A percentile compares a stretch with the other conserved stretches of the same genome.
Evolutionary conservation across 2,329 filamentous ascomycete species (phyloP).

Genomic region (Parastagonospora avenae): DNA sequence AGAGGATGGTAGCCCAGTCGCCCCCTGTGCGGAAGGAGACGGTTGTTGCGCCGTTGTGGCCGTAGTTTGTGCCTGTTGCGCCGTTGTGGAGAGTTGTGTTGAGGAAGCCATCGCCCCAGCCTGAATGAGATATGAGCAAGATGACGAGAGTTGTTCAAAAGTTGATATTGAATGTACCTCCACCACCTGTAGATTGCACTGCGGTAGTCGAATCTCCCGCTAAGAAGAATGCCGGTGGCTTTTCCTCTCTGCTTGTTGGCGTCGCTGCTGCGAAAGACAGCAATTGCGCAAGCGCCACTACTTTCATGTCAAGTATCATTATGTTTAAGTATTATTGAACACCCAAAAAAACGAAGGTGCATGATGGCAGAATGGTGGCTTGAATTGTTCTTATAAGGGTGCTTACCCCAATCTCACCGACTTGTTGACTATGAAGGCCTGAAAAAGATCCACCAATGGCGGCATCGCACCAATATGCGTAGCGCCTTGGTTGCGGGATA

Average conservation of each 20-base stretch:
- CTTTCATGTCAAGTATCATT: no score
- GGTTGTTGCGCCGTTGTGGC: slow-evolving; percentile 60
- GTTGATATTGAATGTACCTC: slow-evolving; percentile 11
- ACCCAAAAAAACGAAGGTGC: no score
- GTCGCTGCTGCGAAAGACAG: no score
- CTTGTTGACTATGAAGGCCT: no score
- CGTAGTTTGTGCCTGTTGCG: slow-evolving; percentile 61
- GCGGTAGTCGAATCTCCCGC: slow-evolving; percentile 47
- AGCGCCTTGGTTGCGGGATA: no score
- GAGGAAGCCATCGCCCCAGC: slow-evolving; percentile 64
- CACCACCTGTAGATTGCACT: slow-evolving; percentile 25
- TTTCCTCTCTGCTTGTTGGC: neutral
- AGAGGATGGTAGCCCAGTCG: slow-evolving; percentile 58
- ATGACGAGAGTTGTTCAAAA: neutral
- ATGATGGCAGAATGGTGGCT: no score
- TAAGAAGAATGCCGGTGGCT: slow-evolving; percentile 36
- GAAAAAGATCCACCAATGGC: no score
- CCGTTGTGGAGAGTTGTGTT: slow-evolving; percentile 51
- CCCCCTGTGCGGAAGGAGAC: slow-evolving; percentile 59
- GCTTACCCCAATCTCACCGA: no score
- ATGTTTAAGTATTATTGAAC: no score
- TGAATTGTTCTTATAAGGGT: no score
- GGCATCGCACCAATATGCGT: no score
- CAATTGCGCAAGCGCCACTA: no score
- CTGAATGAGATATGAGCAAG: slow-evolving; percentile 22